Evolutionary conservation across 345 rosid species (phyloP).

Genomic region (Syzygium grande): DNA sequence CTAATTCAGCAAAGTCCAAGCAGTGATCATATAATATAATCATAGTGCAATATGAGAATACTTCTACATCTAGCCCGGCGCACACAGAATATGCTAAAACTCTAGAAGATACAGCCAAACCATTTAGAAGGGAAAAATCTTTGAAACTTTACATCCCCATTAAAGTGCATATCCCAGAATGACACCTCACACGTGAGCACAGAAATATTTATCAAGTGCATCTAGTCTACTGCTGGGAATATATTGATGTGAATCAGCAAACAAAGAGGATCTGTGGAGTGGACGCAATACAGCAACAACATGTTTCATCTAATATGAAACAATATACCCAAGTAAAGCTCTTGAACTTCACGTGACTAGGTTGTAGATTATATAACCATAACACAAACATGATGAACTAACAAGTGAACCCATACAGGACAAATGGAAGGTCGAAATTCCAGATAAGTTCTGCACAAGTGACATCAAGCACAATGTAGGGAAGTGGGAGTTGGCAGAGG

Average conservation of each 20-base stretch:
- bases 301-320: background rate
- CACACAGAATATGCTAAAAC: background rate
- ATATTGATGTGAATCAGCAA: background rate
- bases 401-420: background rate
- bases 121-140: background rate
- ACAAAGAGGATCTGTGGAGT: background rate
- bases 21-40: background rate
- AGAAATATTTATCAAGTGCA: background rate
- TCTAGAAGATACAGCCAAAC: background rate
- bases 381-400: background rate
- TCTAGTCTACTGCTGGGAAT: background rate
- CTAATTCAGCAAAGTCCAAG: background rate
- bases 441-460: background rate
- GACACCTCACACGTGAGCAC: background rate
- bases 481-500: background rate
- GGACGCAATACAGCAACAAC: background rate
- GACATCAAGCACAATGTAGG: background rate
- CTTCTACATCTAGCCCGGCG: background rate
- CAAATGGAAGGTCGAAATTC: background rate
- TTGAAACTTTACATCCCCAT: background rate
- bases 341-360: background rate
- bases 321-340: background rate
- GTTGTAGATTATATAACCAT: background rate
- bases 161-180: background rate
- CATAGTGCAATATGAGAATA: background rate